phyloP scores from a whole-genome alignment of 2,329 filamentous ascomycete species.

The Penicillium thymicola region DNA sequence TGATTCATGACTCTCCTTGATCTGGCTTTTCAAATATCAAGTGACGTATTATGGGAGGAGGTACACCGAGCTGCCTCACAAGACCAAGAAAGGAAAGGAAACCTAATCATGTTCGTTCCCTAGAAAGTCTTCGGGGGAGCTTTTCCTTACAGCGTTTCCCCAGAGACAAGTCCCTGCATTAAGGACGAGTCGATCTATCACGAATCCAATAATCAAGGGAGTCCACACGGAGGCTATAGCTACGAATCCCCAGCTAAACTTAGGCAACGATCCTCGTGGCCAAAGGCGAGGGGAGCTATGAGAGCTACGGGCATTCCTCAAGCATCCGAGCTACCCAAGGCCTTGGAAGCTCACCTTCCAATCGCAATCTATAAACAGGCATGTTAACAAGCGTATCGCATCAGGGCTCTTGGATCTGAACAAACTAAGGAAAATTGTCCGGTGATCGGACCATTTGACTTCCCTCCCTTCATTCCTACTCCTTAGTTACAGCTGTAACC shows the following conservation, averaged over 20 bases:
- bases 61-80: neutral
- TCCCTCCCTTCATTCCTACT: slow-evolving; percentile 8
- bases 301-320: slow-evolving; percentile 8
- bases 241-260: neutral
- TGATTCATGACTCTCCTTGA: neutral
- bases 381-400: slow-evolving; percentile 6
- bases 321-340: neutral
- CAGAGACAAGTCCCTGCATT: slow-evolving; percentile 3
- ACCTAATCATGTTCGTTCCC: neutral
- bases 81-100: neutral
- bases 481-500: slow-evolving; percentile 13
- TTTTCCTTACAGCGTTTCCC: slow-evolving; percentile 5
- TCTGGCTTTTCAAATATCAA: neutral
- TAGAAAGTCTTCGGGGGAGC: neutral
- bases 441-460: slow-evolving; percentile 12
- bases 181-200: slow-evolving; percentile 3
- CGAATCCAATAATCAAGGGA: slow-evolving; percentile 6
- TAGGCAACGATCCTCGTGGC: slow-evolving; percentile 6
- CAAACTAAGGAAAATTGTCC: slow-evolving; percentile 3
- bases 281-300: slow-evolving; percentile 9
- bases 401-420: neutral
- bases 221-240: neutral
- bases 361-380: slow-evolving; percentile 3
- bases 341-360: slow-evolving; percentile 1
- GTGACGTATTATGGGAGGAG: neutral